Percentiles rank a stretch among this genome's conserved stretches.
phyloP scores from a whole-genome alignment of 75 land plant species.

The Sequoia sempervirens region DNA sequence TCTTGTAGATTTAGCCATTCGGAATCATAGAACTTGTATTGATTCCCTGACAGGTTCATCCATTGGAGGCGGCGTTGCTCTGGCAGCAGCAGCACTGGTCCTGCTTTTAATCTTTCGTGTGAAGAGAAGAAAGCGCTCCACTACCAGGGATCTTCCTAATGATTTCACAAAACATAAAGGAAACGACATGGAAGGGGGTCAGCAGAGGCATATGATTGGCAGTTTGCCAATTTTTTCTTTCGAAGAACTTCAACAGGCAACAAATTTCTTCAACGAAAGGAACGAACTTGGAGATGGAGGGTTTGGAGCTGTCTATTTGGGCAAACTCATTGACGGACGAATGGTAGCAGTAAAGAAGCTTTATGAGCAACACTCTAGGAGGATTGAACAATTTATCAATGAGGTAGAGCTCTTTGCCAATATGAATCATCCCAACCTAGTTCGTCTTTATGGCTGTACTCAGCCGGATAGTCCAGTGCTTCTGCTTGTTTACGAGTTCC shows the following conservation, averaged over 20 bases:
- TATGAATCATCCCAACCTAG: slow-evolving; percentile 31
- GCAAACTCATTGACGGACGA: slow-evolving; percentile 11
- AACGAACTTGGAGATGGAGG: slow-evolving; percentile 25
- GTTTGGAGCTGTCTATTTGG: slow-evolving; percentile 16
- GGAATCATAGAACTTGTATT: not conserved
- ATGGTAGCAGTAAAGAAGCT: slow-evolving; percentile 19
- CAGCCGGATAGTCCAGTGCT: slow-evolving; percentile 12
- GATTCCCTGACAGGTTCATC: not conserved
- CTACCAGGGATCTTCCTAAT: not conserved
- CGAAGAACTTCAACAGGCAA: slow-evolving; percentile 18
- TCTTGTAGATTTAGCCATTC: not conserved
- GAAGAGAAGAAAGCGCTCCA: not conserved
- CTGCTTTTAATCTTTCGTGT: not conserved
- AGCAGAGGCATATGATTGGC: not conserved
- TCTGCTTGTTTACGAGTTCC: slow-evolving; percentile 36
- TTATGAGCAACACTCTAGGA: not conserved
- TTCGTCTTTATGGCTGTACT: slow-evolving; percentile 25
- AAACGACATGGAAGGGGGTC: not conserved
- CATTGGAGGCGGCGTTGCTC: slow-evolving; percentile 1
- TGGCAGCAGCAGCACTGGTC: not conserved
- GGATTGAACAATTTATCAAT: slow-evolving; percentile 20
- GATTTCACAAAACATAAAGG: not conserved
- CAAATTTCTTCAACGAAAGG: slow-evolving; percentile 16
- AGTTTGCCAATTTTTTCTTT: slow-evolving; percentile 8
- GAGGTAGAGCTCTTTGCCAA: slow-evolving; percentile 23